These are phyloP conservation scores for Xylariaceae sp. DNA, from an alignment of 2,329 filamentous ascomycete genomes.

Conservation along the genomic window DNA sequence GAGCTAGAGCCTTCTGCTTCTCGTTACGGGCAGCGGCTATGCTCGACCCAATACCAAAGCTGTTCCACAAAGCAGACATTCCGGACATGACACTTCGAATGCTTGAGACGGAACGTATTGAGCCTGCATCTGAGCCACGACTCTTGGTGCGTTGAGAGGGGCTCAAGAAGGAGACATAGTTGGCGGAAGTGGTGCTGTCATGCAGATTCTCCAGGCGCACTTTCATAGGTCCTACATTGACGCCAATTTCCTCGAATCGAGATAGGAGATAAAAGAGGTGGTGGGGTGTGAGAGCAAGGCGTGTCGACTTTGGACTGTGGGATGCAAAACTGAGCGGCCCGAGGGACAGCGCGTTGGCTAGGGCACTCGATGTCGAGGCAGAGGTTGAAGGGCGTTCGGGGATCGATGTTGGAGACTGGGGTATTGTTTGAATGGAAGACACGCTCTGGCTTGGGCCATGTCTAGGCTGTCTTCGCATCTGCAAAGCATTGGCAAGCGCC, in stretches of 20 bases:
- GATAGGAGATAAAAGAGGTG: conserved; percentile 96
- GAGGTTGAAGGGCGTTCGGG: conserved; percentile 63
- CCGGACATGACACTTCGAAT: conserved; percentile 96
- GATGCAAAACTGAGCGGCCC: conserved; percentile 83
- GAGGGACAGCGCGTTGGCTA: conserved; percentile 83
- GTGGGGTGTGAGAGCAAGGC: conserved; percentile 89
- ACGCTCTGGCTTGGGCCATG: conserved; percentile 68
- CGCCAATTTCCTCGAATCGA: conserved; percentile 88
- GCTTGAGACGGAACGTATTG: conserved; percentile 93
- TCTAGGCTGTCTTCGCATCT: conserved; percentile 74
- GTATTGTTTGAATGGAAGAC: conserved; percentile 51
- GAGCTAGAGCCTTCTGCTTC: conserved; percentile 80
- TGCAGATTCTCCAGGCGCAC: conserved; percentile 92
- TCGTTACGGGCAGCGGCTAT: conserved; percentile 80
- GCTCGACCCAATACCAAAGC: conserved; percentile 76
- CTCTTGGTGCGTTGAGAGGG: conserved; percentile 78
- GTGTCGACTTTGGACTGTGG: conserved; percentile 81
- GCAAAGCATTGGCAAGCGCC: conserved; percentile 90
- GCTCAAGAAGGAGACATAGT: conserved; percentile 93
- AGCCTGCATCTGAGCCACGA: conserved; percentile 78
- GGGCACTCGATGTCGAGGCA: conserved; percentile 67
- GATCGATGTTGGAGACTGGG: conserved; percentile 53
- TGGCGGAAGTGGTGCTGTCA: conserved; percentile 78
- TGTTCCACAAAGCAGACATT: conserved; percentile 91
- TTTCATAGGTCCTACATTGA: conserved; percentile 93